Base-by-base conservation (phyloP, 345 rosid species). In the Acer negundo region DNA sequence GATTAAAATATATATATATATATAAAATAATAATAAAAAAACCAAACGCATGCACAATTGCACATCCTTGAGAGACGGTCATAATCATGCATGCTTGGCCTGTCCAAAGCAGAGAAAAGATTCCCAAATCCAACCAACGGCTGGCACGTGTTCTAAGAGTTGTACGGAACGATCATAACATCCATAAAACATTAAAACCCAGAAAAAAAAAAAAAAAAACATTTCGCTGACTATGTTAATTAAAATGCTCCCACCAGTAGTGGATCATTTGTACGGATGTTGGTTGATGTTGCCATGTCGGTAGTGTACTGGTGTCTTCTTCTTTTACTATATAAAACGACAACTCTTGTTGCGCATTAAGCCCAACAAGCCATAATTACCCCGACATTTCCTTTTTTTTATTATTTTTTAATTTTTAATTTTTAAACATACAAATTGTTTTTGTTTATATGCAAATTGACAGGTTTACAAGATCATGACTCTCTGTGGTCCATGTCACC, bases 361-460 rank as follows among this genome's bases (percentile, higher is more conserved):
- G 69, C 17, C 59, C 62, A 63, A n/a, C 69, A 63, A 6, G 47
- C 69, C 26, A 74, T 74, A 2, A 74, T 63, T 47, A 74, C 16
- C 19, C 40, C 77, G 61, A 74, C 47, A 63, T 3, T 69, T 9
- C 38, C 3, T 31, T 23, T 23, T 12, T 42, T 58, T 20, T 55
- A 4, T 1, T 28, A 1, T 28, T 2, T 28, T 28, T 1, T 28
- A n/a, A n/a, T n/a, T 35, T 35, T 35, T 31, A 31, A 31, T 31
- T 3, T 31, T 35, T 35, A 35, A 35, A 35, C 6, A 35, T 4
- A 35, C 38, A 35, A 35, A 35, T 49, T 56, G 22, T 19, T 56
- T 56, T 19, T 56, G 62, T 20, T 56, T 59, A 7, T 15, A 7
- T 10, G 5, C 53, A 7, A 1, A 4, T 35, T 55, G 74, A 49